Conservation (phyloP, 345 rosid species). For the Cochlearia excelsa region DNA sequence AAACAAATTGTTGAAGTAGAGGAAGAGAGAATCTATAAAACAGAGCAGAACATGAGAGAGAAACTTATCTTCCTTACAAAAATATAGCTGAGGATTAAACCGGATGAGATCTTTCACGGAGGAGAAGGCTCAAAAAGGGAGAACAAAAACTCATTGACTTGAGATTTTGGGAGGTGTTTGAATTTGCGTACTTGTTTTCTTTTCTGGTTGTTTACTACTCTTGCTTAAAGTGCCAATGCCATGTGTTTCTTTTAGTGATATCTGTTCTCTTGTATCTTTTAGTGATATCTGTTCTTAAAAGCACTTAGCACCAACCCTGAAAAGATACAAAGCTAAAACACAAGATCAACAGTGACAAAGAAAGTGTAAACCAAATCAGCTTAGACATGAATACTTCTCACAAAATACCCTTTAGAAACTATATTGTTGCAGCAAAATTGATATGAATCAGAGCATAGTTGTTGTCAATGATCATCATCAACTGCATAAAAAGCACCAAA, state of each 20-base stretch:
- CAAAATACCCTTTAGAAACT: not conserved
- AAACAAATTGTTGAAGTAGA: slow-evolving; percentile 18
- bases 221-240: slow-evolving; percentile 27
- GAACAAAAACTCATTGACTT: not conserved
- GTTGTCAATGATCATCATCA: not conserved
- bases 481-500: slow-evolving; percentile 7
- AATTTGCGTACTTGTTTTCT: slow-evolving; percentile 24
- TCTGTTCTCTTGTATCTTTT: slow-evolving; percentile 25
- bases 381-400: not conserved
- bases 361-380: not conserved
- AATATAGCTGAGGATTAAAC: slow-evolving; percentile 10
- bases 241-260: slow-evolving; percentile 33
- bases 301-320: slow-evolving; percentile 7
- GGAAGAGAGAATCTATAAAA: slow-evolving; percentile 21
- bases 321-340: slow-evolving; percentile 9
- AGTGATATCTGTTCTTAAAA: slow-evolving; percentile 20
- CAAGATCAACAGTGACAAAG: slow-evolving; percentile 15
- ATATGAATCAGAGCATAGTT: not conserved
- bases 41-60: slow-evolving; percentile 15
- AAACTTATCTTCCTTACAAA: slow-evolving; percentile 25
- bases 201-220: slow-evolving; percentile 26
- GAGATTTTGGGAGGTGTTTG: slow-evolving; percentile 30
- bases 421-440: not conserved
- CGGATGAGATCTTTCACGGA: slow-evolving; percentile 27
- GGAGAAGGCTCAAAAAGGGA: slow-evolving; percentile 27